Evolutionary conservation across 352 stramenopile species (phyloP).

Genomic region (Phytopythium cucurbitacearum): DNA sequence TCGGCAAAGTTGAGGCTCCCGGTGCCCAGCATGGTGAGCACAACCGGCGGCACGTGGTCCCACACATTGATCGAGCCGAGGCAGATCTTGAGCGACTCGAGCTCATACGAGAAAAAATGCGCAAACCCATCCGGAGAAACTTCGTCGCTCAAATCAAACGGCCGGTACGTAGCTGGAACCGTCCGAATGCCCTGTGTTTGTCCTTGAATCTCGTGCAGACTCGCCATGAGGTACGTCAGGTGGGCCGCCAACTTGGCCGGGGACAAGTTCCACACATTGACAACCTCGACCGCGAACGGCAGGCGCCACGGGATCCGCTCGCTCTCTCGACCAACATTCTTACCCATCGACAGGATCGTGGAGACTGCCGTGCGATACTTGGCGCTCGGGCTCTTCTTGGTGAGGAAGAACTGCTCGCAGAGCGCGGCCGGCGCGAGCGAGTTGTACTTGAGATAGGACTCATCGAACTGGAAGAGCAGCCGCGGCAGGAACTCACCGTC

Average conservation of each 20-base stretch:
- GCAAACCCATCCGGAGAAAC: conserved; percentile 8
- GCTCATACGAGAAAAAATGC: conserved; percentile 27
- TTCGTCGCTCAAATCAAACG: conserved; percentile 8
- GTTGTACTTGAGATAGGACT: conserved; percentile 19
- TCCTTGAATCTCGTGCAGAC: conserved; percentile 16
- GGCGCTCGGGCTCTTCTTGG: conserved; percentile 5
- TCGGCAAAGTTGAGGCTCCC: conserved; percentile 15
- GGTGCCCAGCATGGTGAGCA: conserved; percentile 13
- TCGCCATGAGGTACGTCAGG: conserved; percentile 16
- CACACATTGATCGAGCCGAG: conserved; percentile 19
- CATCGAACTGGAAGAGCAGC: conserved; percentile 25
- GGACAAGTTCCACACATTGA: conserved; percentile 16
- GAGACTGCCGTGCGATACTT: conserved; percentile 15
- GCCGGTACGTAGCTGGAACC: no score
- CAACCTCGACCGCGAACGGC: conserved; percentile 17
- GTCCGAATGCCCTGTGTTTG: no score
- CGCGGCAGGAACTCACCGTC: conserved; percentile 19
- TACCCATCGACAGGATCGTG: conserved; percentile 12
- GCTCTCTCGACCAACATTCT: conserved; percentile 5
- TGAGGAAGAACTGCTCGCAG: conserved; percentile 22
- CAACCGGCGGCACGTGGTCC: conserved; percentile 9
- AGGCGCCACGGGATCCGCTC: conserved; percentile 17
- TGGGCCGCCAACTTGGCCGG: conserved; percentile 15
- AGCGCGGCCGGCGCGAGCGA: conserved; percentile 18
- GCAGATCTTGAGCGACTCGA: conserved; percentile 28